Evolutionary conservation across 805 yeast genomes (phyloP).

Genomic region (Pichia insulana): DNA sequence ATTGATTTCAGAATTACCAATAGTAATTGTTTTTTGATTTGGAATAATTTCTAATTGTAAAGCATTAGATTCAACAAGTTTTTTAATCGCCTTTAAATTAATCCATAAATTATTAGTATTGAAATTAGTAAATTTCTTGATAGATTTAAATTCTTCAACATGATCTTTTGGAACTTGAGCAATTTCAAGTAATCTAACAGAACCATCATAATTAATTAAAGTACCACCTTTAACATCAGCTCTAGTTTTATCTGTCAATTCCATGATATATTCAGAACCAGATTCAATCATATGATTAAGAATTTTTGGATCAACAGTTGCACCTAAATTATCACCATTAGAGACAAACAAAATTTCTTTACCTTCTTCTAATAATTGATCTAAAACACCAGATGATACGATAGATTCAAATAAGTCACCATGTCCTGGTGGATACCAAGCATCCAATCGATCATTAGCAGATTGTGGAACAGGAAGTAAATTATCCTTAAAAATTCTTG

Average conservation of each 20-base stretch:
- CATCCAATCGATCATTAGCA: constrained; percentile 62
- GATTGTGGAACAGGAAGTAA: constrained; percentile 85
- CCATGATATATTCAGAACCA: constrained; percentile 93
- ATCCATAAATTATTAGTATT: constrained; percentile 98
- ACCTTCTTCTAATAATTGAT: constrained; percentile 81
- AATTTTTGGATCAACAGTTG: constrained; percentile 89
- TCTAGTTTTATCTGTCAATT: constrained; percentile 95
- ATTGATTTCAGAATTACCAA: constrained; percentile 69
- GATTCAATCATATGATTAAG: constrained; percentile 89
- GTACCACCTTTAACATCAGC: constrained; percentile 99
- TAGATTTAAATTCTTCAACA: constrained; percentile 94
- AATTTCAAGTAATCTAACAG: constrained; percentile 88
- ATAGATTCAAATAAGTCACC: constrained; percentile 94
- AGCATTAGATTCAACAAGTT: constrained; percentile 75
- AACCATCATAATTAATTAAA: constrained; percentile 89
- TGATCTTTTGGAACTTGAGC: constrained; percentile 99
- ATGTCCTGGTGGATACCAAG: constrained; percentile 99
- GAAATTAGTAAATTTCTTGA: constrained; percentile 96
- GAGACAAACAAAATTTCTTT: constrained; percentile 93
- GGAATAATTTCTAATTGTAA: constrained; percentile 93
- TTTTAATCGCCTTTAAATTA: constrained; percentile 87
- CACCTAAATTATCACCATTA: constrained; percentile 97
- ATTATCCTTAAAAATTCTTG: constrained; percentile 94
- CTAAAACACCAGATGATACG: constrained; percentile 85
- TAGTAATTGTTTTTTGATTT: constrained; percentile 74